Evolutionary conservation across 1,139 yeast species (phyloP).

Genomic region (Geotrichum candidum): DNA sequence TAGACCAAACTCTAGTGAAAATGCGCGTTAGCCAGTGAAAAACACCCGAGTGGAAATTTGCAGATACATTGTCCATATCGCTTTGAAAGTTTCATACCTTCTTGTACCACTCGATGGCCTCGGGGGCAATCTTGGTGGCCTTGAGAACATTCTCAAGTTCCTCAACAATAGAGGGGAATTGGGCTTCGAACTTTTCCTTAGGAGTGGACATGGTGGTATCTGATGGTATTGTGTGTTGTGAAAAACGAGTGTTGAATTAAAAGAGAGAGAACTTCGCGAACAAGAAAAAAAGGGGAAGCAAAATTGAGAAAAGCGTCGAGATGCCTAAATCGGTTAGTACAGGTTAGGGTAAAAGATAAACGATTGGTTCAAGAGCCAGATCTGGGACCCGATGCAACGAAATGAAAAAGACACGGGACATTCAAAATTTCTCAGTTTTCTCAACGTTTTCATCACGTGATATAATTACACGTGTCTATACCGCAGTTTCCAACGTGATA

Average conservation of each 20-base stretch:
- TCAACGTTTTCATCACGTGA: neutral
- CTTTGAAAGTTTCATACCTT: conserved; percentile 28
- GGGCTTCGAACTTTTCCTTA: conserved; percentile 60
- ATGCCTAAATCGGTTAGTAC: neutral
- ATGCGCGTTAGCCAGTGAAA: neutral
- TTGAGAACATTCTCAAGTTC: conserved; percentile 63
- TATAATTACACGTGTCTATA: neutral
- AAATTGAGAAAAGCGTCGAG: neutral
- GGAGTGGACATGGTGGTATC: conserved; percentile 21
- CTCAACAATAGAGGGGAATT: conserved; percentile 71
- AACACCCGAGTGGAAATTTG: neutral
- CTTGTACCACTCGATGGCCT: conserved; percentile 83
- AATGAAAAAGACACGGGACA: neutral
- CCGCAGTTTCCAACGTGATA: neutral
- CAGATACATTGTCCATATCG: neutral
- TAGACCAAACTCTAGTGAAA: conserved; percentile 50
- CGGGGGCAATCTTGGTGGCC: conserved; percentile 75
- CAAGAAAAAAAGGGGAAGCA: neutral
- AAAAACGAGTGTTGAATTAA: neutral
- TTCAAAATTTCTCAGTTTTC: neutral
- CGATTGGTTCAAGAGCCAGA: neutral
- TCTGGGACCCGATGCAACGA: neutral
- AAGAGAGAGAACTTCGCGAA: neutral
- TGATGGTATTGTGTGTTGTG: neutral
- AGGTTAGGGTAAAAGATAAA: neutral